Evolutionary conservation across 1,139 yeast genomes (phyloP).

Genomic region (Candida albicans): DNA sequence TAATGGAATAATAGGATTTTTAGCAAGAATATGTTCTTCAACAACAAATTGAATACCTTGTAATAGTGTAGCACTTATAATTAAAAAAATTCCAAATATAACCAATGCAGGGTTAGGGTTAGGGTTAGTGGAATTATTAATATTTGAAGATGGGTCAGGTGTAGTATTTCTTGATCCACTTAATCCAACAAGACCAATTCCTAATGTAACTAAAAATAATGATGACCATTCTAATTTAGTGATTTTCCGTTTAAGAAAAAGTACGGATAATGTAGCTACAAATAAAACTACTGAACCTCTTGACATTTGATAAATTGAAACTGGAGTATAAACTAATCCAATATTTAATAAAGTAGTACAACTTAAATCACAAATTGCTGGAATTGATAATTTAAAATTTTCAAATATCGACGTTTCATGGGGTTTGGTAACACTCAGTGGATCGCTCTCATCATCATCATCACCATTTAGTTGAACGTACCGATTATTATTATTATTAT

Average conservation of each 20-base stretch:
- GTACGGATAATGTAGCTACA: constrained; percentile 70
- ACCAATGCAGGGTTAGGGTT: constrained; percentile 22
- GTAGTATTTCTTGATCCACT: constrained; percentile 48
- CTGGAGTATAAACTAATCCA: constrained; percentile 76
- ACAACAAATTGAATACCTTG: constrained; percentile 77
- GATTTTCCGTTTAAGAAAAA: constrained; percentile 58
- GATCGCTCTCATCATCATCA: constrained; percentile 5
- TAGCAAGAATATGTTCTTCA: constrained; percentile 67
- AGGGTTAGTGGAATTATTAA: too few relatives aligned
- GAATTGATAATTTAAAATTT: constrained; percentile 47
- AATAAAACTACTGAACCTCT: constrained; percentile 76
- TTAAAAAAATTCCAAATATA: constrained; percentile 56
- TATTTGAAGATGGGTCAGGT: constrained; percentile 7
- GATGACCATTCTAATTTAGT: constrained; percentile 70
- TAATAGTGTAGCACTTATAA: constrained; percentile 62
- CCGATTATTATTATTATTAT: constrained; percentile 16
- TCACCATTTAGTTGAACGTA: constrained; percentile 20
- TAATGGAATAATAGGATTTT: constrained; percentile 58
- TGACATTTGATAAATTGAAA: constrained; percentile 84
- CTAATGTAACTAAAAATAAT: constrained; percentile 58
- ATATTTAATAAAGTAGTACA: constrained; percentile 77
- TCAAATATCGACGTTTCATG: constrained; percentile 21
- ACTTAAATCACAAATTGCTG: constrained; percentile 68
- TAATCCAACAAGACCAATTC: constrained; percentile 72
- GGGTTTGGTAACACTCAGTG: too few relatives aligned